Base-by-base conservation (phyloP, 331 rosid genomes). In the Malus hybrid region DNA sequence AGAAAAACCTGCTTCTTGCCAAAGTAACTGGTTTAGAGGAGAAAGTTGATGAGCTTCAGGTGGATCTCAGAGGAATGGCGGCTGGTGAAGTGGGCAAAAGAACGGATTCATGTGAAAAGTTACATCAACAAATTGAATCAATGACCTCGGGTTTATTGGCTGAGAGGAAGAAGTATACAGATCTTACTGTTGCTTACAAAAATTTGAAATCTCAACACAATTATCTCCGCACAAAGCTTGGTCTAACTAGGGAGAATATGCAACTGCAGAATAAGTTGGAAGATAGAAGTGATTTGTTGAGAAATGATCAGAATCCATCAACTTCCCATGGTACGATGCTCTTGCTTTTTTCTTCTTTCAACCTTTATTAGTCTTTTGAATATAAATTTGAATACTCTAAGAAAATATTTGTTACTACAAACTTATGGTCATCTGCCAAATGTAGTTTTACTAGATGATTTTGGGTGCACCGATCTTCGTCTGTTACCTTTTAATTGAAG, bases 191-290 rank as follows among this genome's bases (percentile, higher is more conserved):
- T 29, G 82, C 84, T 0, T 88, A 80, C 86, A 94, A 87, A 80
- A 90, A 81, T 55, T 84, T 94, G 42, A 92, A 90, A 79, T 90
- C 96, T 74, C 95, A 92, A 50, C 76, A 92, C 48, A 80, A 73
- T 81, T 94, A 57, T 59, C 88, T 94, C 61, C 80, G 82, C 15
- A 36, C 69, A 44, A 91, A 92, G 84, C 44, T 55, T 78, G 95
- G 95, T 75, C 91, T 90, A 34, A 82, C 73, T 4, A 72, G 61
- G 34, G 92, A 91, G 33, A 85, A 82, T 75, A 88, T 86, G 97
- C 57, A 75, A 68, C 72, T 72, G 33, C 76, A 66, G 31, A 70
- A 44, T 69, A 85, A 76, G 59, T 42, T 31, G 56, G 87, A 73
- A 75, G 79, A 71, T 60, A 92, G 68, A 72, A 80, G 63, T 34